Percentiles rank a stretch among this genome's conserved stretches.
Conservation (phyloP, 768 basidiomycete species). For the Lactifluus echinatus region DNA sequence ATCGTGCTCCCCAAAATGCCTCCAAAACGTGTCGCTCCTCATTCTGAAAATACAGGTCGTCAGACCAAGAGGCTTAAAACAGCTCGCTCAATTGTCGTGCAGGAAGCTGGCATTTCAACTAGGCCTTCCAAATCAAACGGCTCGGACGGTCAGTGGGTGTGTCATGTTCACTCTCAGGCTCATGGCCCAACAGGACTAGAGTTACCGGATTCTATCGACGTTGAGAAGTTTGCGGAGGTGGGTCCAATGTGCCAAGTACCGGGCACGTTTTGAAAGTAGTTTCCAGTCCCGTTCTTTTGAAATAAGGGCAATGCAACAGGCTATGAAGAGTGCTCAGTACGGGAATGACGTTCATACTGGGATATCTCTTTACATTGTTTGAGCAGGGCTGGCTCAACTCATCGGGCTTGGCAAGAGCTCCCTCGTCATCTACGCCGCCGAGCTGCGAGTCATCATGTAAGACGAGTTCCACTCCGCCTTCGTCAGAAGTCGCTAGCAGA, state of each 20-base stretch:
- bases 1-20: conserved; percentile 26
- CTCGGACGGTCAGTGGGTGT: conserved; percentile 34
- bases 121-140: conserved; percentile 35
- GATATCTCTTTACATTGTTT: not conserved
- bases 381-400: conserved; percentile 56
- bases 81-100: conserved; percentile 63
- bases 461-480: conserved; percentile 79
- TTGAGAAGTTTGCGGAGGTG: conserved; percentile 85
- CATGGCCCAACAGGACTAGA: conserved; percentile 41
- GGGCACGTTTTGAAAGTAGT: not conserved
- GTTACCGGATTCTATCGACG: conserved; percentile 69
- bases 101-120: conserved; percentile 33
- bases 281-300: conserved; percentile 80
- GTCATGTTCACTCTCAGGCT: not conserved
- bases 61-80: conserved; percentile 65
- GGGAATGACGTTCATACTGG: not conserved
- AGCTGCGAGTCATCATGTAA: conserved; percentile 91
- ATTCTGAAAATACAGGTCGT: conserved; percentile 29
- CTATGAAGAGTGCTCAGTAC: conserved; percentile 75
- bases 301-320: conserved; percentile 80
- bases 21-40: conserved; percentile 32
- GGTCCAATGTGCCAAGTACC: conserved; percentile 4
- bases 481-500: conserved; percentile 77
- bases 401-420: conserved; percentile 86
- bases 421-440: conserved; percentile 86